phyloP scores from a whole-genome alignment of 768 basidiomycete species.

The Boletus insuetus region DNA sequence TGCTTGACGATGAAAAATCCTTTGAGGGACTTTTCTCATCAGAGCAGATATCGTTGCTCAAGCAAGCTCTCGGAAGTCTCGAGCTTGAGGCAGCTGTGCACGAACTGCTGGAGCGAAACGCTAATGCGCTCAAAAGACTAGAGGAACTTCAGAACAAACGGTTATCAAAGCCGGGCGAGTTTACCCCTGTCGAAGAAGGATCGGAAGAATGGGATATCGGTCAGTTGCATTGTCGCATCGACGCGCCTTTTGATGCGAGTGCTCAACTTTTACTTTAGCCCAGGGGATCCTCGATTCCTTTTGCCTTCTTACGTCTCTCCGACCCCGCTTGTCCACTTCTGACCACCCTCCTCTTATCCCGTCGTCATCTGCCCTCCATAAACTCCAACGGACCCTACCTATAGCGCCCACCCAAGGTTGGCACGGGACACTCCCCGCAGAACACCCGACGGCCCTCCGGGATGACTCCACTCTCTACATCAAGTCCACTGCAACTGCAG shows the following conservation, averaged over 20 bases:
- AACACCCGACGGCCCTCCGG: constrained; percentile 57
- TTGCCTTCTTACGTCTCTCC: constrained; percentile 61
- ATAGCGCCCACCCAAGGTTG: constrained; percentile 60
- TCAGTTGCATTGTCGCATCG: constrained; percentile 34
- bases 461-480: constrained; percentile 76
- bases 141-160: constrained; percentile 64
- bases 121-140: constrained; percentile 58
- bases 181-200: constrained; percentile 52
- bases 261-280: constrained; percentile 43
- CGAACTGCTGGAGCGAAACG: constrained; percentile 65
- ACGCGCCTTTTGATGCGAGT: constrained; percentile 1
- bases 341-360: constrained; percentile 53
- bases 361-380: constrained; percentile 60
- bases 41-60: constrained; percentile 56
- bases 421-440: constrained; percentile 68
- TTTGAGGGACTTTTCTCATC: constrained; percentile 55
- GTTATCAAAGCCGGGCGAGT: constrained; percentile 45
- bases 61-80: constrained; percentile 55
- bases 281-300: constrained; percentile 72
- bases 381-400: constrained; percentile 68
- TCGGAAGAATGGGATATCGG: constrained; percentile 86
- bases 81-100: constrained; percentile 69
- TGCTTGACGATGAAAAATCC: constrained; percentile 37
- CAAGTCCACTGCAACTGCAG: constrained; percentile 40
- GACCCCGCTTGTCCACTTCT: constrained; percentile 55